Base-by-base conservation (phyloP, 1,139 yeast genomes). In the Arxiozyma bovina region DNA sequence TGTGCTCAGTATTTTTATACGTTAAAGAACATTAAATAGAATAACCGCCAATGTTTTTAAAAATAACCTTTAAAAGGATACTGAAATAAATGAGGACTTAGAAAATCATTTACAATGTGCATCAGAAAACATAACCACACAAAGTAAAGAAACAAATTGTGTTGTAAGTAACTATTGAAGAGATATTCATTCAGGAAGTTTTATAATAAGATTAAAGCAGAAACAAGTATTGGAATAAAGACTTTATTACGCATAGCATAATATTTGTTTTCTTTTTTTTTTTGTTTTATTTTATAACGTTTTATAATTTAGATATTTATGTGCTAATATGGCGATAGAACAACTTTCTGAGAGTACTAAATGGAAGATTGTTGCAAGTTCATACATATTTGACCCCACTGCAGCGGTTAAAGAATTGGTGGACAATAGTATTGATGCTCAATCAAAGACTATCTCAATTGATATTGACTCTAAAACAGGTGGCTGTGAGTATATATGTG, bases 401-500 rank as follows among this genome's bases (percentile, higher is more conserved):
- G 64, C 74, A 47, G 90, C 82, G 1, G 70, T 85, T 34, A 77
- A 79, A 59, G 93, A 85, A 63, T 70, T 89, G 55, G 64, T 88
- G 4, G 89, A 85, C 59, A 87, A 87, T 69, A 73, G 87, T 38
- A 67, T 87, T 0, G 95, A 87, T 63, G 82, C 94, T 0, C 73
- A 75, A 0, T 78, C 89, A 15, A 66, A 75, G 1, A 66, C 70
- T 8, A 75, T 89, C 4, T 74, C 70, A 17, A 73, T 88, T 15
- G 74, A 77, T 41, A 72, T 84, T 9, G 87, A 85, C 64, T 77
- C 78, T n/a, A 74, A 77, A 1, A 70, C 80, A 0, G 74, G 79
- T 23, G 88, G 87, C 1, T 69, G 81, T 55, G 73, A 77, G 46
- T 70, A 80, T 55, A 72, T 86, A 1, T 75, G 74, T 45, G 80